phyloP scores from a whole-genome alignment of 1,139 yeast genomes.

The Lodderomyces elongisporus region DNA sequence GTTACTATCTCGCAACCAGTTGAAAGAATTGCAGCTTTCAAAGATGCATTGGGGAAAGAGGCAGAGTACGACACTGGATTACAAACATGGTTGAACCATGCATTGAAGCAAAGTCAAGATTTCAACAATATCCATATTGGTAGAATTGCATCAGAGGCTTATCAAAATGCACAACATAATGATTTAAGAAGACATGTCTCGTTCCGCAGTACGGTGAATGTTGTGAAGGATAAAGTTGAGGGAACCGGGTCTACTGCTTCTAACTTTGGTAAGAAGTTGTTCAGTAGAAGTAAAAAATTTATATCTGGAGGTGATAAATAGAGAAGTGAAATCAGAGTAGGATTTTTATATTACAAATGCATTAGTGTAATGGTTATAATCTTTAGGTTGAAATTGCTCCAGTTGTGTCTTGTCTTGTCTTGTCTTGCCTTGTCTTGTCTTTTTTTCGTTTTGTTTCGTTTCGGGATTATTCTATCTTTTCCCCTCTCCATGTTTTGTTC shows the following conservation, averaged over 20 bases:
- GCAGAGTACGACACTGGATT: constrained; percentile 41
- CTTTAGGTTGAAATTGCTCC: no score
- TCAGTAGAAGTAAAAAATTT: constrained; percentile 38
- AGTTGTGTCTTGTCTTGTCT: no score
- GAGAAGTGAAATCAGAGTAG: not conserved
- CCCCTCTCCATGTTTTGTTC: no score
- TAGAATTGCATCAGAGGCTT: constrained; percentile 41
- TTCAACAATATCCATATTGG: constrained; percentile 37
- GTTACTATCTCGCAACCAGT: constrained; percentile 39
- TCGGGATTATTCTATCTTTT: no score
- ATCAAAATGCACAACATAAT: constrained; percentile 43
- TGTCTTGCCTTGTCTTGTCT: no score
- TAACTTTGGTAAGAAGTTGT: constrained; percentile 39
- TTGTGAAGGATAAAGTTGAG: constrained; percentile 43
- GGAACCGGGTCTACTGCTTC: constrained; percentile 40
- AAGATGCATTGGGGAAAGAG: constrained; percentile 40
- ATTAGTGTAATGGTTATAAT: no score
- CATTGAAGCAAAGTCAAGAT: constrained; percentile 31
- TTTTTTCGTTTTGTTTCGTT: no score
- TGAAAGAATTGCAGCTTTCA: constrained; percentile 37
- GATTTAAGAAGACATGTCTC: constrained; percentile 41
- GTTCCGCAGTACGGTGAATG: constrained; percentile 37
- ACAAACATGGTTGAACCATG: constrained; percentile 41
- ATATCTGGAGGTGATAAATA: constrained; percentile 18
- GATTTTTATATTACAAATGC: no score